phyloP scores from a whole-genome alignment of 1,284 basidiomycete genomes.

The Erythrobasidium hasegawianum region DNA sequence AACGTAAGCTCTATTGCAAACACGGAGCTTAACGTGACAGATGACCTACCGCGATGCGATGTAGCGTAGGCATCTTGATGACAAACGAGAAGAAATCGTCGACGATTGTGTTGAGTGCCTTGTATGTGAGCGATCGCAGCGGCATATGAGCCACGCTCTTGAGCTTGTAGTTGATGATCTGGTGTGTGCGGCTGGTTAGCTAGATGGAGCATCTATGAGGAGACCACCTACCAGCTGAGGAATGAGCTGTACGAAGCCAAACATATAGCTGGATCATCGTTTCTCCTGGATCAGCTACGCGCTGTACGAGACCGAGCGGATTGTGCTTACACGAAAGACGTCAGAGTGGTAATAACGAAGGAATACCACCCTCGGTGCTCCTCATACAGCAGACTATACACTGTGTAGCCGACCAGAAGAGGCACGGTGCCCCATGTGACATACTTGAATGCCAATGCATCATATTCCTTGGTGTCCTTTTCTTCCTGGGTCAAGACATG shows the following conservation, averaged over 20 bases:
- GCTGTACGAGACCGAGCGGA: no score
- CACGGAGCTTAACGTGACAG: no score
- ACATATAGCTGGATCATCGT: conserved; percentile 93
- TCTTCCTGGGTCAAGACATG: conserved; percentile 90
- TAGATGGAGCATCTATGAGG: no score
- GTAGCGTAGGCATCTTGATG: conserved; percentile 92
- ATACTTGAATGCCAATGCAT: conserved; percentile 81
- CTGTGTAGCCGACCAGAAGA: conserved; percentile 72
- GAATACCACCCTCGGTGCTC: conserved; percentile 77
- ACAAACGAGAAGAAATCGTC: conserved; percentile 58
- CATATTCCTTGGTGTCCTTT: conserved; percentile 94
- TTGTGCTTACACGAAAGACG: conserved; percentile 43
- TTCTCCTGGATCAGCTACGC: no score
- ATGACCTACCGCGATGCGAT: conserved; percentile 61
- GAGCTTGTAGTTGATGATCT: conserved; percentile 57
- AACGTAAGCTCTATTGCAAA: not conserved
- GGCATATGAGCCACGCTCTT: conserved; percentile 88
- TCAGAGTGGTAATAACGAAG: conserved; percentile 70
- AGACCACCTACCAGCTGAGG: conserved; percentile 52
- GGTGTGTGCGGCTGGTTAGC: not conserved
- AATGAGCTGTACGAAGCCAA: conserved; percentile 91
- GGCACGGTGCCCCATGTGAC: conserved; percentile 85
- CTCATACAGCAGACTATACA: conserved; percentile 80
- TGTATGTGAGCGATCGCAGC: conserved; percentile 96
- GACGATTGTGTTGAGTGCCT: conserved; percentile 53